Conservation (phyloP, 2,329 filamentous ascomycete species). For the Fonsecaea pugnacius region DNA sequence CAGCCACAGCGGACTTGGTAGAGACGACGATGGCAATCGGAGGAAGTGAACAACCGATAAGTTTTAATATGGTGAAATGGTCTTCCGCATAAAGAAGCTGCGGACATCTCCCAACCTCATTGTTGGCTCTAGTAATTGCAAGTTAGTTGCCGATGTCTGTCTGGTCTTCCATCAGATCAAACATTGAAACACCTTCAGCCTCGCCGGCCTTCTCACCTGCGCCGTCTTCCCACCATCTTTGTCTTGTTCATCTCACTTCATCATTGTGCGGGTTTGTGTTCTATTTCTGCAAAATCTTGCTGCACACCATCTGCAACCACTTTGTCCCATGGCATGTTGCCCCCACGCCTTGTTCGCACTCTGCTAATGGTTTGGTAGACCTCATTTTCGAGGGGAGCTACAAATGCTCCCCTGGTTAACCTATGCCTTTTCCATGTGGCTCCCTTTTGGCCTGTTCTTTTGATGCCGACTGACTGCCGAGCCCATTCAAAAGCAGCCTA, state of each 20-base stretch:
- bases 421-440: conserved; percentile 1
- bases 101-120: not conserved
- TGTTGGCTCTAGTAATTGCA: not conserved
- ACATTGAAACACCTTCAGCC: not conserved
- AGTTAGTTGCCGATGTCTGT: not conserved
- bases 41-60: not conserved
- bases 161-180: not conserved
- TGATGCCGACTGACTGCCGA: not conserved
- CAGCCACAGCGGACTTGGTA: not conserved
- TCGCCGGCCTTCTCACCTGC: not conserved
- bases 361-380: not conserved
- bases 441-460: conserved; percentile 1
- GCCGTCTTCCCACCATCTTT: not conserved
- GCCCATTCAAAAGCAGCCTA: not conserved
- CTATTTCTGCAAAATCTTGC: conserved; percentile 3
- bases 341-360: not conserved
- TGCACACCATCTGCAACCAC: not conserved
- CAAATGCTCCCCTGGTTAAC: not conserved
- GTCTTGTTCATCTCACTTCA: not conserved
- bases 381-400: not conserved
- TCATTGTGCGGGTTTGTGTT: not conserved
- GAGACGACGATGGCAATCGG: not conserved
- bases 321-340: not conserved
- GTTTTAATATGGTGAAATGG: no score
- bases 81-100: no score